Evolutionary conservation across 2,329 filamentous ascomycete genomes (phyloP).

Genomic region (Aspergillus chevalieri): DNA sequence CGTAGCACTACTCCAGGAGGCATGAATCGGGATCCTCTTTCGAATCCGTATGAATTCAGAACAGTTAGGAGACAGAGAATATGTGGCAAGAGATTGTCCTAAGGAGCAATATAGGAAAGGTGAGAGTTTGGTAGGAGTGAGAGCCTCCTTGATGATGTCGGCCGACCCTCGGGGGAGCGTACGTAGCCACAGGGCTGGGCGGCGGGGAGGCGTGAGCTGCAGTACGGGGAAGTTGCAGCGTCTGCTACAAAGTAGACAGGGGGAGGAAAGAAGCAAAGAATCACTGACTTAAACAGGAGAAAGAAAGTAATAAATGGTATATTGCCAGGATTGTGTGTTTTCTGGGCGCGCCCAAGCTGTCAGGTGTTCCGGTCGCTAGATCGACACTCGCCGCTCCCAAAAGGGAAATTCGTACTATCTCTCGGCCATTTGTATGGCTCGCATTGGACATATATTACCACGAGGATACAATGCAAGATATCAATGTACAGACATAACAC

Average conservation of each 20-base stretch:
- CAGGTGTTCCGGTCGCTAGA: neutral
- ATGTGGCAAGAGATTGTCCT: neutral
- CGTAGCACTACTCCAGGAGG: no score
- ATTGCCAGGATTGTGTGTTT: no score
- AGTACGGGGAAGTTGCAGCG: no score
- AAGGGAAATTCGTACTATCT: neutral
- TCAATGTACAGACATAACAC: neutral
- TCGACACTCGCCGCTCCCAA: neutral
- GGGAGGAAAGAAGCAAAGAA: no score
- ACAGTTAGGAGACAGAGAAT: neutral
- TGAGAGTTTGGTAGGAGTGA: neutral
- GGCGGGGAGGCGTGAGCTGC: no score
- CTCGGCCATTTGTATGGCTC: neutral
- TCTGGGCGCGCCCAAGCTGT: no score
- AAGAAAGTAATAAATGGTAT: no score
- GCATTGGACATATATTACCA: neutral
- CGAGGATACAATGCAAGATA: neutral
- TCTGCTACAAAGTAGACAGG: neutral
- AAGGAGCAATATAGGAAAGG: neutral
- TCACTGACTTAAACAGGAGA: no score
- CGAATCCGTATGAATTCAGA: no score
- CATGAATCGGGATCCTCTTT: no score
- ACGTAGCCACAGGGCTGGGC: neutral
- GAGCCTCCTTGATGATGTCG: slow-evolving; percentile 10
- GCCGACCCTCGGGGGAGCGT: slow-evolving; percentile 6